A percentile compares a stretch with the other conserved stretches of the same genome.
phyloP scores from a whole-genome alignment of 768 basidiomycete genomes.

The Gloeophyllum trabeum region DNA sequence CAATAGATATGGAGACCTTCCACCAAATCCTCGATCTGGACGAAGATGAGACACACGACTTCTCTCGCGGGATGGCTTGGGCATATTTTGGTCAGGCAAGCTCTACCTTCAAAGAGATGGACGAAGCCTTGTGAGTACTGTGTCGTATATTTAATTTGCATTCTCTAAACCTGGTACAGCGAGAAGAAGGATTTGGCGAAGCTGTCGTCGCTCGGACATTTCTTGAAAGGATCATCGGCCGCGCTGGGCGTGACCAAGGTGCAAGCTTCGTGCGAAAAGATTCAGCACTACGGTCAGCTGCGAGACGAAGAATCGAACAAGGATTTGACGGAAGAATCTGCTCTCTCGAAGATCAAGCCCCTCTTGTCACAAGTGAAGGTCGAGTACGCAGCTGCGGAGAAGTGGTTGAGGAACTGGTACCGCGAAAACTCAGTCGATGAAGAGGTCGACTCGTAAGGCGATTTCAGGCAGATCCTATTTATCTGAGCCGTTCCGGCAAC shows the following conservation, averaged over 20 bases:
- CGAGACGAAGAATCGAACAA: slow-evolving; percentile 42
- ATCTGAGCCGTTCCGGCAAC: too few species aligned
- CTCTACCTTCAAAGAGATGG: slow-evolving; percentile 69
- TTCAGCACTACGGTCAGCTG: slow-evolving; percentile 76
- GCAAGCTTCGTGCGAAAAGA: slow-evolving; percentile 77
- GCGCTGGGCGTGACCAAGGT: slow-evolving; percentile 81
- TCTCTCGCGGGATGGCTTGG: slow-evolving; percentile 66
- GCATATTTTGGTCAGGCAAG: slow-evolving; percentile 78
- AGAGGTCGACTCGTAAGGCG: background rate
- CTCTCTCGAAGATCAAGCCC: slow-evolving; percentile 42
- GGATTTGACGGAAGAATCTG: slow-evolving; percentile 36
- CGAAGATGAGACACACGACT: slow-evolving; percentile 68
- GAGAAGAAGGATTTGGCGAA: slow-evolving; percentile 42
- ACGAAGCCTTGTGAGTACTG: slow-evolving; percentile 59
- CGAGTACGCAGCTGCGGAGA: slow-evolving; percentile 61
- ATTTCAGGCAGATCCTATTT: background rate
- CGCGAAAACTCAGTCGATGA: slow-evolving; percentile 17
- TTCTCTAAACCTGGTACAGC: slow-evolving; percentile 24
- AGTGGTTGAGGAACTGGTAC: slow-evolving; percentile 50
- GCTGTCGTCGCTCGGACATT: slow-evolving; percentile 79
- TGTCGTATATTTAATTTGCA: slow-evolving; percentile 3
- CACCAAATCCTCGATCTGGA: slow-evolving; percentile 86
- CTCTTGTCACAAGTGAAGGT: slow-evolving; percentile 48
- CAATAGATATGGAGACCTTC: slow-evolving; percentile 77
- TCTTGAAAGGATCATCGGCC: slow-evolving; percentile 94